Evolutionary conservation across 768 basidiomycete species (phyloP).

Genomic region (Trametes elegans): DNA sequence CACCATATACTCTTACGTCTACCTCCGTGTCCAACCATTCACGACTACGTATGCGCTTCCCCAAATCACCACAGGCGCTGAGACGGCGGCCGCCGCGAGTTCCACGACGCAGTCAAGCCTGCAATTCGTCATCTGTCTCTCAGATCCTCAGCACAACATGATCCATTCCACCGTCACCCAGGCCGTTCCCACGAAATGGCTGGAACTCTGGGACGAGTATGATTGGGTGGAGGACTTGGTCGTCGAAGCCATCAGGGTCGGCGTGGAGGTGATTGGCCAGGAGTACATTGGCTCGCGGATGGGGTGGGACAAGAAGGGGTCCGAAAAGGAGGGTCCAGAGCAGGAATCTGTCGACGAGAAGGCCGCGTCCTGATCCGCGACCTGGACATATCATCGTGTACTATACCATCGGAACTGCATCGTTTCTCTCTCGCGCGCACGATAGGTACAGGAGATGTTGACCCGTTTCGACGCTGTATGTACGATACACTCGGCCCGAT

Average conservation of each 20-base stretch:
- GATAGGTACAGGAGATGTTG: background rate
- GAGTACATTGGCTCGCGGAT: constrained; percentile 85
- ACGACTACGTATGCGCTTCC: constrained; percentile 53
- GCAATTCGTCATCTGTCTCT: constrained; percentile 62
- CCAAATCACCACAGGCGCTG: constrained; percentile 23
- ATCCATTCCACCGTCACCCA: constrained; percentile 80
- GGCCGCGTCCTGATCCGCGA: constrained; percentile 3
- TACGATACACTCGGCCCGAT: constrained; percentile 7
- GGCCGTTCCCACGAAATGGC: constrained; percentile 79
- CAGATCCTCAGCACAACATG: constrained; percentile 79
- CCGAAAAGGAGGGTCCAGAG: constrained; percentile 8
- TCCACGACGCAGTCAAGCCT: constrained; percentile 38
- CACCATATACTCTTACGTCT: constrained; percentile 85
- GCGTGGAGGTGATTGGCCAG: constrained; percentile 89
- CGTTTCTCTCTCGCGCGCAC: background rate
- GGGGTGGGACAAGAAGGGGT: constrained; percentile 58
- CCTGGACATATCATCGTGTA: constrained; percentile 3
- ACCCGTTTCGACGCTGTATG: constrained; percentile 5
- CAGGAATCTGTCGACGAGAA: constrained; percentile 16
- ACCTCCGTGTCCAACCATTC: constrained; percentile 91
- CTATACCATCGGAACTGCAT: constrained; percentile 4
- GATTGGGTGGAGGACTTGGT: constrained; percentile 96
- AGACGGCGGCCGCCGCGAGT: constrained; percentile 26
- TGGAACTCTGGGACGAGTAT: constrained; percentile 87
- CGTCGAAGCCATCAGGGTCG: constrained; percentile 81